Conservation (phyloP, 73 alveolate species). For the Paramecium sexaurelia region DNA sequence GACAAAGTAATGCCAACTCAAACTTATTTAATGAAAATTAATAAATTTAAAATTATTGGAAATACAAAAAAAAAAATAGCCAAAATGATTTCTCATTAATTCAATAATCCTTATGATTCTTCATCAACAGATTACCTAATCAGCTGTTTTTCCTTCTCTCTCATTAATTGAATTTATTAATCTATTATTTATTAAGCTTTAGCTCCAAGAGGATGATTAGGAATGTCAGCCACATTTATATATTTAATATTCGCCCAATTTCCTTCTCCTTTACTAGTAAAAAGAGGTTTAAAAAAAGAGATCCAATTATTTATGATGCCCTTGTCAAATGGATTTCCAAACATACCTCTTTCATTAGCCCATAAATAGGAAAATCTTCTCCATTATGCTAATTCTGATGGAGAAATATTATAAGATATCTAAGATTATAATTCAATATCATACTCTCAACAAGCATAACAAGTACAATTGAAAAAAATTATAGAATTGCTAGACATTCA, state of each 20-base stretch:
- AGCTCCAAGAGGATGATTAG: not conserved
- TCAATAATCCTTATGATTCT: not conserved
- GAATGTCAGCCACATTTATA: not conserved
- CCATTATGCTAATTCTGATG: constrained; percentile 28
- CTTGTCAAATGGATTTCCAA: constrained; percentile 42
- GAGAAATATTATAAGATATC: not conserved
- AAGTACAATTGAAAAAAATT: not conserved
- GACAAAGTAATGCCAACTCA: too few relatives aligned
- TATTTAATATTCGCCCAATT: constrained; percentile 7
- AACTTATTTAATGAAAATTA: not conserved
- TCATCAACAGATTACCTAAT: not conserved
- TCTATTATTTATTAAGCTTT: not conserved
- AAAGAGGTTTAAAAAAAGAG: not conserved
- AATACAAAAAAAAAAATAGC: too few relatives aligned
- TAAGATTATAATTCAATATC: not conserved
- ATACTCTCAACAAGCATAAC: not conserved
- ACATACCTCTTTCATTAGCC: constrained; percentile 14
- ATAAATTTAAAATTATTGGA: too few relatives aligned
- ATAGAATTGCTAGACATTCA: not conserved
- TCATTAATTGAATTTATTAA: not conserved
- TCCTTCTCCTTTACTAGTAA: not conserved
- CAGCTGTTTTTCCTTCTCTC: not conserved
- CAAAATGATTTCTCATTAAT: not conserved
- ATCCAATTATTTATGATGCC: constrained; percentile 25
- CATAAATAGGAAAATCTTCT: constrained; percentile 32